Evolutionary conservation across 257 asterid genomes (phyloP), one percentile per base, ranked within the genome.

Genomic region (Petunia secreta): DNA sequence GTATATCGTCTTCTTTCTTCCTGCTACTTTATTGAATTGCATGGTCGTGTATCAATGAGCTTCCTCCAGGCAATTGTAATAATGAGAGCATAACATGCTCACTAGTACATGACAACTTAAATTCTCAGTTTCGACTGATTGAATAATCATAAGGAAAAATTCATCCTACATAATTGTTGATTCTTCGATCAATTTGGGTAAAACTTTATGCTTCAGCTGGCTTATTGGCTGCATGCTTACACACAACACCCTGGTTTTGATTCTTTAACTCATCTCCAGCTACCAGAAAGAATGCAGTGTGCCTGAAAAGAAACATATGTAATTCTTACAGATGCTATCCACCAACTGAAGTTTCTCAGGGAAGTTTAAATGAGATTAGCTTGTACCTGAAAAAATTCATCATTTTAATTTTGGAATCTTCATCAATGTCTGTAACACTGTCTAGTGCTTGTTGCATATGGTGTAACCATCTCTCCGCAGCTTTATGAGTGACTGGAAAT

Each of bases 401-500:
- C 97, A 93, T 95, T 87, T 91, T 92, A 78, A 81, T 91, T 87
- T 90, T 93, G 79, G 97, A 95, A 80, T 89, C 96, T 14, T 86
- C 36, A 77, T 93, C 99, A 65, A 95, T 92, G 75, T 90, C 94
- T 6, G 86, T 44, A 59, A 87, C 84, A 81, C 82, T 82, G 83
- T 93, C 97, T 63, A 95, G 71, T 71, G 98, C 96, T 74, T 86
- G 93, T 83, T 90, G 95, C 99, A 93, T 93, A 87, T 95, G 99
- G 86, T 95, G 90, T 83, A 95, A 76, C 99, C 98, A 93, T 91
- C 99, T 89, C 85, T 91, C 97, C 79, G 98, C 98, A 63, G 99
- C 99, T 86, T 71, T 86, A 82, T 79, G 98, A 62, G 97, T 93
- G 71, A 95, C 97, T 0, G 97, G 94, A 80, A 95, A 95, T 37